Evolutionary conservation across 1,284 basidiomycete genomes (phyloP), one percentile per base, ranked within the genome.

Genomic region (Ganoderma multipileum): DNA sequence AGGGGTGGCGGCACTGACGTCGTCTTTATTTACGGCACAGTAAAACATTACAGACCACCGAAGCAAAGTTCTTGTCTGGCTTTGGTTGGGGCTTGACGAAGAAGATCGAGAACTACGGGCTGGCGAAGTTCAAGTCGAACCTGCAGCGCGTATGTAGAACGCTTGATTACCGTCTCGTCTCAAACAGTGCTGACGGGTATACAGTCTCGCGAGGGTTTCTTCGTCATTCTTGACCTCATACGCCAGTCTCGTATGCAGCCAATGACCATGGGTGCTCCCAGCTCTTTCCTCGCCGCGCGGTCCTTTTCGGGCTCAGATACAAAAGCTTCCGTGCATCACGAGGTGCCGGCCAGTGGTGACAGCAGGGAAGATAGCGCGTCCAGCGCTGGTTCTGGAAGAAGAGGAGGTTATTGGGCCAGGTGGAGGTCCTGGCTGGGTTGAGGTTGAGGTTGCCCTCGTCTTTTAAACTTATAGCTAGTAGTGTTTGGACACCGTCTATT

Each of bases 1-100:
- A 65, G 33, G 36, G 14, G 26, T 38, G 3, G 60, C 50, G 66
- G 60, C 23, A 55, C 41, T 69, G 44, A 75, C 68, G 72, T 71
- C 68, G 71, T 71, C 68, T 69, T 61, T n/a, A n/a, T n/a, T 33
- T 38, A 14, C 57, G 55, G 59, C 69, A n/a, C n/a, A 93, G 91
- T 54, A 87, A 89, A 86, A 94, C 92, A 5, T 65, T 90, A 55
- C 93, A 95, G 76, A 89, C 85, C 6, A 94, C 92, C 9, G 91
- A 94, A 76, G 93, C 91, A 6, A 84, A 89, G 65, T 89, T 95
- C 69, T 82, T 90, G 30, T 95, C 93, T 69, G 86, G 89, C 41
- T 91, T 95, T 73, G 93, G 93, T 18, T 95, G 93, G 93, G 93
- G 93, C 39, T 82, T 95, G 26, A 91, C 93, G 9, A 93, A 89